Base-by-base conservation (phyloP, 192 early-diverging fungal genomes). In the Entomortierella chlamydospora region DNA sequence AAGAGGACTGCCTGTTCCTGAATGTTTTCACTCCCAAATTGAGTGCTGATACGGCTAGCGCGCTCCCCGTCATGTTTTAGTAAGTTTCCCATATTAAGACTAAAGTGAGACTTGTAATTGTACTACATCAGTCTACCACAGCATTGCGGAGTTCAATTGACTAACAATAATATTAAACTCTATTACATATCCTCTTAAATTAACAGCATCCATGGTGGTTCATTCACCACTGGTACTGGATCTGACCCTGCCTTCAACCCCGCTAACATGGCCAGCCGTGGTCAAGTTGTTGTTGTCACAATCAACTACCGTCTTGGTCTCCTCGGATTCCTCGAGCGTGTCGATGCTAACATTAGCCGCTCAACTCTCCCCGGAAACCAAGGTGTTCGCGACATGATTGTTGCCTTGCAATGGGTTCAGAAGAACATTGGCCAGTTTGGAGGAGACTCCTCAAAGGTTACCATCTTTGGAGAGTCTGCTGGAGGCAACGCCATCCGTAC, bases 251-350 rank as follows among this genome's bases (percentile, higher is more conserved):
- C 76, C 31, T 79, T 79, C 68, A 70, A 79, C 62, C 67, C 76
- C 22, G 76, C 76, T 61, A 70, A 70, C 51, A 70, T 79, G 61
- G 76, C 76, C 41, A 64, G 60, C 26, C 76, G 76, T 43, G 76
- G 76, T 30, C 61, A 79, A 29, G 76, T 79, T 57, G 76, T 79
- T 37, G 68, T 79, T 10, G 76, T 79, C 18, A 61, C 76, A 28
- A 79, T 79, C 52, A 79, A 79, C 76, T 79, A 79, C 57, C 76
- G 76, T 65, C 61, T 79, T 31, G 76, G 76, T 70, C 68, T 79
- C 28, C 68, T 79, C 49, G 76, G 76, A 23, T 79, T 79, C 68
- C 52, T 79, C 28, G 76, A 79, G 68, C 76, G 76, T 39, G 76
- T 79, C 10, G 76, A 79, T 54, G 62, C 54, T 37, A 68, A 68